Evolutionary conservation across 176 grass and related monocot species (phyloP).

Genomic region (Raddia distichophylla): DNA sequence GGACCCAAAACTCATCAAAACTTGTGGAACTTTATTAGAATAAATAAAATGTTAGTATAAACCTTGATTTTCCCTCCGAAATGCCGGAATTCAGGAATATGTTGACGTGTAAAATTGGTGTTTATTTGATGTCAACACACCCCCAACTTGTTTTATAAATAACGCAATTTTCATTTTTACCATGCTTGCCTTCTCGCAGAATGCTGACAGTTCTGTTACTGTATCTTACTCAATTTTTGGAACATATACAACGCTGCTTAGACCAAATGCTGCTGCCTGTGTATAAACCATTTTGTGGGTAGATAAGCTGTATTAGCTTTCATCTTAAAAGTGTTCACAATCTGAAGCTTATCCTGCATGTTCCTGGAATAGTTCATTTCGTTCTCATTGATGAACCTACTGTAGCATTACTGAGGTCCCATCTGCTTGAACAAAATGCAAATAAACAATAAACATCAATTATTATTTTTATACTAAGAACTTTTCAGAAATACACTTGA

Average conservation of each 20-base stretch:
- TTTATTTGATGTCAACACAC: too few species aligned
- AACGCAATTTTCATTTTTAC: constrained; percentile 37
- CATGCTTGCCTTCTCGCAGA: constrained; percentile 92
- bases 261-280: constrained; percentile 86
- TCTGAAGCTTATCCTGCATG: background rate
- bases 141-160: too few species aligned
- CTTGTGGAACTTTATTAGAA: too few species aligned
- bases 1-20: too few species aligned
- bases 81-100: too few species aligned
- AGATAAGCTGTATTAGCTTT: background rate
- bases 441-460: too few species aligned
- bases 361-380: background rate
- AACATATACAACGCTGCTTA: constrained; percentile 78
- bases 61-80: too few species aligned
- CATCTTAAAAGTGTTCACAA: background rate
- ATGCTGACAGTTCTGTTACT: constrained; percentile 68
- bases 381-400: background rate
- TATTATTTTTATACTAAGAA: too few species aligned
- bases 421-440: background rate
- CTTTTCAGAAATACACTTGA: too few species aligned
- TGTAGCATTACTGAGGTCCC: background rate
- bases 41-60: too few species aligned
- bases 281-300: constrained; percentile 14
- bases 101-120: too few species aligned
- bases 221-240: constrained; percentile 73